Percentiles rank a stretch among this genome's conserved stretches.
These are phyloP conservation scores for Vinca minor DNA, from an alignment of 257 asterid genomes.

Conservation along the genomic window DNA sequence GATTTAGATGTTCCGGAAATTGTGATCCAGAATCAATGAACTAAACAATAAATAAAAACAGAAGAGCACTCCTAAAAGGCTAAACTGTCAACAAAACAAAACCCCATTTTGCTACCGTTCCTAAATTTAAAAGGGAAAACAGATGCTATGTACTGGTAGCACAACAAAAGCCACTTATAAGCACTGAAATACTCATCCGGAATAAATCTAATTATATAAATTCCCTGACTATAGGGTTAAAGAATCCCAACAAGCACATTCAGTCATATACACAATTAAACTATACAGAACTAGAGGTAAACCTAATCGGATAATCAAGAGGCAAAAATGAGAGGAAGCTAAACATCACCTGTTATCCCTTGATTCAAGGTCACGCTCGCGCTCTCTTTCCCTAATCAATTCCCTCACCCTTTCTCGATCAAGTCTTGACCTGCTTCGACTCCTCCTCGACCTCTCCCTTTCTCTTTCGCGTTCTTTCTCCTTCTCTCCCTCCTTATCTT, in stretches of 20 bases:
- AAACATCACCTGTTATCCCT: slow-evolving; percentile 75
- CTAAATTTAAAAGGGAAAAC: background rate
- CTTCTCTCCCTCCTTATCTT: slow-evolving; percentile 33
- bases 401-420: slow-evolving; percentile 66
- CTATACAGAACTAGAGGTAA: background rate
- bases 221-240: background rate
- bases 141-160: background rate
- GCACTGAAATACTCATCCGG: background rate
- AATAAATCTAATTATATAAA: slow-evolving; percentile 1
- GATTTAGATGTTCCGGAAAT: background rate
- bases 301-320: background rate
- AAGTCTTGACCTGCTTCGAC: slow-evolving; percentile 57
- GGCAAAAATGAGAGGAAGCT: slow-evolving; percentile 3
- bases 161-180: background rate
- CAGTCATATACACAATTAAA: background rate
- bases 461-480: slow-evolving; percentile 31
- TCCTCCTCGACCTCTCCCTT: slow-evolving; percentile 64
- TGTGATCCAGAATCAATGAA: background rate
- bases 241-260: background rate
- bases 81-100: background rate
- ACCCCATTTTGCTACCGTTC: background rate
- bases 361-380: slow-evolving; percentile 37
- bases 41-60: background rate
- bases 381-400: slow-evolving; percentile 46
- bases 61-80: background rate